A percentile compares a stretch with the other conserved stretches of the same genome.
These are phyloP conservation scores for Talaromyces sp. DNA, from an alignment of 2,329 filamentous ascomycete species.

Conservation along the genomic window DNA sequence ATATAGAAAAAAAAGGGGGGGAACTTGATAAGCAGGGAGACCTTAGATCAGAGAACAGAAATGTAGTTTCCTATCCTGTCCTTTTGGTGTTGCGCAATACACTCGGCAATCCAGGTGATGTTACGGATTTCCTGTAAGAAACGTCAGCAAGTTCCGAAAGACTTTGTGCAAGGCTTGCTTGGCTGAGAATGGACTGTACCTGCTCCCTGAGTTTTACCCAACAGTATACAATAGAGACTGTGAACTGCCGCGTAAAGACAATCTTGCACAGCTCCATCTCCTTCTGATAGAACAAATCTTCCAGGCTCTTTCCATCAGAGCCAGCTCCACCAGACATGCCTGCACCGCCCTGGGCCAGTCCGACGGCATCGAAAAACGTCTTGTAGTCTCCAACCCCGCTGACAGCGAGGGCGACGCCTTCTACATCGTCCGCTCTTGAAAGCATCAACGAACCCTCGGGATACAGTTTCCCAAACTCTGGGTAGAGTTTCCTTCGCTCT, in stretches of 20 bases:
- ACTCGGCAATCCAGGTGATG: constrained; percentile 99
- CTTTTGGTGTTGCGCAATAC: constrained; percentile 99
- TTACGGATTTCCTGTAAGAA: constrained; percentile 86
- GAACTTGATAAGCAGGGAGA: neutral
- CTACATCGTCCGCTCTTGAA: constrained; percentile 87
- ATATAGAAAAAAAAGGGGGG: neutral
- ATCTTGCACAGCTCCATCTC: constrained; percentile 98
- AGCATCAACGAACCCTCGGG: constrained; percentile 94
- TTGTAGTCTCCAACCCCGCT: constrained; percentile 94
- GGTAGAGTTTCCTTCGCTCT: constrained; percentile 94
- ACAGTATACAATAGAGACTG: constrained; percentile 87
- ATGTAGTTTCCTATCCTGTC: constrained; percentile 98
- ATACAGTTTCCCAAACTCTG: constrained; percentile 81
- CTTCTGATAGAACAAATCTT: constrained; percentile 98
- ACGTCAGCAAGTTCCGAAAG: constrained; percentile 17
- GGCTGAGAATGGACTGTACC: constrained; percentile 50
- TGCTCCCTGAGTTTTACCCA: constrained; percentile 98
- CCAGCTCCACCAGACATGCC: constrained; percentile 74
- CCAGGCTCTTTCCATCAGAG: constrained; percentile 78
- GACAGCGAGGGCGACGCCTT: constrained; percentile 87
- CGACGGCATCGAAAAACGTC: constrained; percentile 89
- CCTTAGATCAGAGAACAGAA: constrained; percentile 68
- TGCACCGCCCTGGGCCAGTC: constrained; percentile 66
- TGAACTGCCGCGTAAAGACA: constrained; percentile 94
- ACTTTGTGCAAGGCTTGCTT: neutral